These are phyloP conservation scores for Boletus holoroseus DNA, from an alignment of 1,284 basidiomycete species.

Conservation along the genomic window DNA sequence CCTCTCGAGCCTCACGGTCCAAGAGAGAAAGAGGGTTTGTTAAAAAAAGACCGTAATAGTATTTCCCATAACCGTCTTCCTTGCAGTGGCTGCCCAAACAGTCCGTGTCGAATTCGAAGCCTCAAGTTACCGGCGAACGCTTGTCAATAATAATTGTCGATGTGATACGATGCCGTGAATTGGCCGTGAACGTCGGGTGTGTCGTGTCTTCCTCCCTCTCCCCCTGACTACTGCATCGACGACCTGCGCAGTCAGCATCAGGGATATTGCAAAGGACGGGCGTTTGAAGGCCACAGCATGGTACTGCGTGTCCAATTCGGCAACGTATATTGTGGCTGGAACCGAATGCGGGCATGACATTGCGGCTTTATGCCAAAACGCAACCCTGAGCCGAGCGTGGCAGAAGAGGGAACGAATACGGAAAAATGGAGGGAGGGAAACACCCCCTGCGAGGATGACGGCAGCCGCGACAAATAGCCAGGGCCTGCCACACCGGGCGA, in stretches of 20 bases:
- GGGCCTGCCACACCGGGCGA: slow-evolving; percentile 2
- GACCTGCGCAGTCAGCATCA: no score
- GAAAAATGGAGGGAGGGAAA: slow-evolving; percentile 13
- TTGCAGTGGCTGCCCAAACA: no score
- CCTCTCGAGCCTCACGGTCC: slow-evolving; percentile 3
- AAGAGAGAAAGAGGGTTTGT: not conserved
- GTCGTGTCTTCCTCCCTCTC: no score
- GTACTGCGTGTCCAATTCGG: not conserved
- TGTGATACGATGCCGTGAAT: slow-evolving; percentile 22
- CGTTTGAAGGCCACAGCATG: slow-evolving; percentile 7
- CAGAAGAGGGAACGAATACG: slow-evolving; percentile 10
- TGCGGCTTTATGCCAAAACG: slow-evolving; percentile 16
- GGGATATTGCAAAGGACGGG: no score
- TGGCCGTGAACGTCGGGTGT: slow-evolving; percentile 4
- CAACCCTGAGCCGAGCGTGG: slow-evolving; percentile 12
- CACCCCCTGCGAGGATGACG: slow-evolving; percentile 15
- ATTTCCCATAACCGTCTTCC: no score
- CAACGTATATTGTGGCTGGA: not conserved
- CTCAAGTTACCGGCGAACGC: no score
- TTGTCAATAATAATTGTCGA: no score
- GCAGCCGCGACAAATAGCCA: slow-evolving; percentile 19
- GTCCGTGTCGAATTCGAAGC: no score
- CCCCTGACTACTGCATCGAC: no score
- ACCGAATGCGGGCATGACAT: slow-evolving; percentile 16
- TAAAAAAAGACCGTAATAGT: no score